Evolutionary conservation across 2,329 filamentous ascomycete species (phyloP).

Genomic region (Pseudogymnoascus sp.): DNA sequence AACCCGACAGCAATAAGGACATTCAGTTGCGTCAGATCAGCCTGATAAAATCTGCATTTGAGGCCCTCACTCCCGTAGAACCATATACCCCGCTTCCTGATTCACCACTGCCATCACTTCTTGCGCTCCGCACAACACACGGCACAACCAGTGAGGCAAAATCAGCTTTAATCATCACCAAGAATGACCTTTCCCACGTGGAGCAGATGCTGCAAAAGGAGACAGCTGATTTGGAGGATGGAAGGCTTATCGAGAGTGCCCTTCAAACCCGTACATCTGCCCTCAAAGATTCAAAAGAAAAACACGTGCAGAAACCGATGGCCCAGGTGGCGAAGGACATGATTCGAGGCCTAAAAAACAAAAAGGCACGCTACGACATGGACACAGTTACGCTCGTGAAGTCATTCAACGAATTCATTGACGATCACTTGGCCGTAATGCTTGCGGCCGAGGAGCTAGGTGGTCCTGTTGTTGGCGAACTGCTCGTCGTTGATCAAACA

Average conservation of each 20-base stretch:
- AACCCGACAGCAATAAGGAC: constrained; percentile 26
- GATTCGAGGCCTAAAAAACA: constrained; percentile 49
- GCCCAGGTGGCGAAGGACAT: constrained; percentile 54
- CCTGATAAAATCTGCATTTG: constrained; percentile 55
- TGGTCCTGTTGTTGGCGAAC: constrained; percentile 70
- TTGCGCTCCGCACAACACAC: constrained; percentile 61
- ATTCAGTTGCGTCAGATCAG: constrained; percentile 37
- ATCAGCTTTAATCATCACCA: constrained; percentile 43
- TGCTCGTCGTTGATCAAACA: constrained; percentile 55
- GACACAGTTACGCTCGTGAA: constrained; percentile 54
- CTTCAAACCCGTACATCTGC: constrained; percentile 49
- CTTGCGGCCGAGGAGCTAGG: constrained; percentile 76
- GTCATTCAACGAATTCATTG: constrained; percentile 61
- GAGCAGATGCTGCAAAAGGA: constrained; percentile 43
- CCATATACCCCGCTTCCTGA: constrained; percentile 57
- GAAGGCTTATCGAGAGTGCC: constrained; percentile 44
- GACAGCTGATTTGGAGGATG: constrained; percentile 42
- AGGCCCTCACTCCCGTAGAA: constrained; percentile 49
- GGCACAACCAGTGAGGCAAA: constrained; percentile 56
- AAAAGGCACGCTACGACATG: constrained; percentile 50
- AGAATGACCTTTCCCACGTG: constrained; percentile 34
- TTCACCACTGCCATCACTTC: constrained; percentile 61
- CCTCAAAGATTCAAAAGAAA: constrained; percentile 48
- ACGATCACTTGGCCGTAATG: constrained; percentile 61
- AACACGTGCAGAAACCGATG: constrained; percentile 48